Evolutionary conservation across 2,329 filamentous ascomycete species (phyloP).

Genomic region (Epichloe sylvatica): DNA sequence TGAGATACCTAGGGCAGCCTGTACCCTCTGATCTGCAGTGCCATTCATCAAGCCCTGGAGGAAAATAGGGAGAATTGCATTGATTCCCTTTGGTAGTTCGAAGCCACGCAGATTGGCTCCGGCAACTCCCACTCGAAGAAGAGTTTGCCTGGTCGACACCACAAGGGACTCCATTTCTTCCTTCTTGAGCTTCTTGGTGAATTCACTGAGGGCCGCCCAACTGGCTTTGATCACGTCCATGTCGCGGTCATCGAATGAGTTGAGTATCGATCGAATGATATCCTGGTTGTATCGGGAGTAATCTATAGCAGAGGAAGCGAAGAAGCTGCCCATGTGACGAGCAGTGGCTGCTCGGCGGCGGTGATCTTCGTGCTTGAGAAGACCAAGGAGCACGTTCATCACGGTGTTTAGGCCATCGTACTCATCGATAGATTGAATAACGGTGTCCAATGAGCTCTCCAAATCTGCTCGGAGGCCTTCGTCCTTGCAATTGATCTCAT

Average conservation of each 20-base stretch:
- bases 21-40: slow-evolving; percentile 77
- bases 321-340: slow-evolving; percentile 73
- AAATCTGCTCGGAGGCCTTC: slow-evolving; percentile 61
- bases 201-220: slow-evolving; percentile 73
- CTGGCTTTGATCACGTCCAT: slow-evolving; percentile 72
- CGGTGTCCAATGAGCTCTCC: slow-evolving; percentile 69
- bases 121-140: slow-evolving; percentile 78
- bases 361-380: slow-evolving; percentile 90
- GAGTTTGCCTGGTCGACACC: slow-evolving; percentile 67
- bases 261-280: slow-evolving; percentile 76
- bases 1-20: slow-evolving; percentile 83
- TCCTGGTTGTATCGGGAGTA: slow-evolving; percentile 95
- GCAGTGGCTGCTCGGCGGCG: slow-evolving; percentile 65
- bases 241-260: slow-evolving; percentile 84
- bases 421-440: slow-evolving; percentile 86
- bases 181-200: slow-evolving; percentile 82
- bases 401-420: slow-evolving; percentile 89
- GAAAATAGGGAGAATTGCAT: slow-evolving; percentile 90
- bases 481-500: slow-evolving; percentile 65
- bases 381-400: slow-evolving; percentile 81
- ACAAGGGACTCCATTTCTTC: slow-evolving; percentile 97
- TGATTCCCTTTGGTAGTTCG: slow-evolving; percentile 88
- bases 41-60: slow-evolving; percentile 96
- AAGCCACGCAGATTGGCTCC: slow-evolving; percentile 81
- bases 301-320: slow-evolving; percentile 64